Conservation (phyloP, 176 grass and related monocot genomes). For the Rhynchospora breviuscula region DNA sequence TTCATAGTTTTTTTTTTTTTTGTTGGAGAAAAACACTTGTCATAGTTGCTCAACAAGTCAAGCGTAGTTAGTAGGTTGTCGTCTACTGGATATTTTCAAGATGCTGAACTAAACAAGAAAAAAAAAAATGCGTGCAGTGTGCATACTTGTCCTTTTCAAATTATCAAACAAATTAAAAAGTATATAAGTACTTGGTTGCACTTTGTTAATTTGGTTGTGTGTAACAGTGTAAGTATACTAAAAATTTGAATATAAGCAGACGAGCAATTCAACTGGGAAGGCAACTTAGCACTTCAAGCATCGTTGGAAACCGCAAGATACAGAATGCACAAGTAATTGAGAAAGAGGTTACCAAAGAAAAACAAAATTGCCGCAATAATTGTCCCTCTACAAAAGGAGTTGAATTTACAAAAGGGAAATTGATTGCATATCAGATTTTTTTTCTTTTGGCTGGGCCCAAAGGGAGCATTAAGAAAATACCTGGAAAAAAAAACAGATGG, state of each 20-base stretch:
- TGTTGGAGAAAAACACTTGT: background rate
- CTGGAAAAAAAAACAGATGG: background rate
- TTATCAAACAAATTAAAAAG: background rate
- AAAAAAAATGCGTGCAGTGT: background rate
- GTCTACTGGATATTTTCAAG: background rate
- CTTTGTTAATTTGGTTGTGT: background rate
- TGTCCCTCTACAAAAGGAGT: background rate
- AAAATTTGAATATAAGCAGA: background rate
- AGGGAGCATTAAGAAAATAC: background rate
- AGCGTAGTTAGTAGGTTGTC: background rate
- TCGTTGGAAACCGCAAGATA: background rate
- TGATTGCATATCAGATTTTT: background rate
- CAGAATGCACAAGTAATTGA: background rate
- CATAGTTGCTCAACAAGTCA: background rate
- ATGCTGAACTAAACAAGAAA: background rate
- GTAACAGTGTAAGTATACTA: too few relatives aligned
- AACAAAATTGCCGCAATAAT: conserved; percentile 8
- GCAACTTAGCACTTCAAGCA: too few relatives aligned
- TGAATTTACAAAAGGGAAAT: conserved; percentile 16
- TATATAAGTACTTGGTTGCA: background rate
- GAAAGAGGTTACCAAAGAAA: background rate
- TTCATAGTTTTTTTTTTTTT: background rate
- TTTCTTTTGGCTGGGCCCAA: background rate
- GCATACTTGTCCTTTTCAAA: too few relatives aligned
- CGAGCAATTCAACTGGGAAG: background rate